Evolutionary conservation across 2,329 filamentous ascomycete species (phyloP).

Genomic region (Pseudogymnoascus sp.): DNA sequence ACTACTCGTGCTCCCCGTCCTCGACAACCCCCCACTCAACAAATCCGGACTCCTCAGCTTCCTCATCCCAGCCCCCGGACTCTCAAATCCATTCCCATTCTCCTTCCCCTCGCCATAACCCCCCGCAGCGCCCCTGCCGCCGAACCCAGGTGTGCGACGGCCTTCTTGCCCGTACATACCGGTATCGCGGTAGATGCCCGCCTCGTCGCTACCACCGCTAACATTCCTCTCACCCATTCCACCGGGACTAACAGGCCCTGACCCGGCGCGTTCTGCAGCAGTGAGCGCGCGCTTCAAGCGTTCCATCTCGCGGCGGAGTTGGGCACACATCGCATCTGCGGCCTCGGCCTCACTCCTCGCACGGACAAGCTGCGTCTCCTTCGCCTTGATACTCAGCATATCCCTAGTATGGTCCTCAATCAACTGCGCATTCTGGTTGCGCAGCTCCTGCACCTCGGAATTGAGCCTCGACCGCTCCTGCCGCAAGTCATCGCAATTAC

Average conservation of each 20-base stretch:
- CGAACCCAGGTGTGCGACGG: slow-evolving; percentile 23
- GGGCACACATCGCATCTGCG: slow-evolving; percentile 77
- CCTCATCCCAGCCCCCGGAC: neutral
- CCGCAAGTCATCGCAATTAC: slow-evolving; percentile 70
- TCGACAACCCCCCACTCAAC: neutral
- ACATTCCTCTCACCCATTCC: slow-evolving; percentile 15
- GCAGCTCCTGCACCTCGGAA: slow-evolving; percentile 86
- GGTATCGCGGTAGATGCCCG: slow-evolving; percentile 49
- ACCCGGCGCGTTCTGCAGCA: slow-evolving; percentile 46
- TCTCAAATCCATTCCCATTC: slow-evolving; percentile 56
- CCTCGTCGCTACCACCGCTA: slow-evolving; percentile 51
- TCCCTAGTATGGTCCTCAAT: slow-evolving; percentile 97
- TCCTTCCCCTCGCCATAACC: slow-evolving; percentile 57
- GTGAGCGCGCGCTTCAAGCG: slow-evolving; percentile 80
- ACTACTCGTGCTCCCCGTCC: slow-evolving; percentile 21
- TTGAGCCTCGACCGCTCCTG: slow-evolving; percentile 73
- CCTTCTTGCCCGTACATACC: slow-evolving; percentile 20
- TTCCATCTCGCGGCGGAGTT: slow-evolving; percentile 80
- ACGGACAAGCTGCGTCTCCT: slow-evolving; percentile 92
- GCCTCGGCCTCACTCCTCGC: slow-evolving; percentile 84
- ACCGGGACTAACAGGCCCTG: slow-evolving; percentile 25
- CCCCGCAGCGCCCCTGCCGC: slow-evolving; percentile 23
- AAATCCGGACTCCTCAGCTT: slow-evolving; percentile 27
- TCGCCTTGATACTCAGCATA: slow-evolving; percentile 92
- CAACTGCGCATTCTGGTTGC: slow-evolving; percentile 91